A percentile compares a stretch with the other conserved stretches of the same genome.
Evolutionary conservation across 306 rosid genomes (phyloP).

Genomic region (Adenanthera pavonina): DNA sequence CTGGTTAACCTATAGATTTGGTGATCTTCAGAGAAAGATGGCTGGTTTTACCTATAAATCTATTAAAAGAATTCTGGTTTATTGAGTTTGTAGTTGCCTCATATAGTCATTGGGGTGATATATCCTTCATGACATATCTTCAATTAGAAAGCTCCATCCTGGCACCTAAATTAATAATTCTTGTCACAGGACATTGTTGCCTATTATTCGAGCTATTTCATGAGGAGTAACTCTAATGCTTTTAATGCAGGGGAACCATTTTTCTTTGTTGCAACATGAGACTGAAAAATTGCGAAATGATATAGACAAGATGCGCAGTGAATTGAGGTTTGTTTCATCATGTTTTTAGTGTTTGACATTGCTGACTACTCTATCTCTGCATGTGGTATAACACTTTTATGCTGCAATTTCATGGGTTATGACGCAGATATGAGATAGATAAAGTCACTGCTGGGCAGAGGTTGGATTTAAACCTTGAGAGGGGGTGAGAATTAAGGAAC

Average conservation of each 20-base stretch:
- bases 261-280: constrained; percentile 90
- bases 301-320: constrained; percentile 95
- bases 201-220: neutral
- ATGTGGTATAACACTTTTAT: constrained; percentile 26
- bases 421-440: constrained; percentile 85
- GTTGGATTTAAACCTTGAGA: constrained; percentile 95
- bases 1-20: neutral
- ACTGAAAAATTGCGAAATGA: constrained; percentile 88
- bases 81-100: neutral
- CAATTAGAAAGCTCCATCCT: neutral
- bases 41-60: neutral
- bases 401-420: constrained; percentile 37
- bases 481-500: constrained; percentile 64
- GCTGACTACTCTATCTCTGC: constrained; percentile 4
- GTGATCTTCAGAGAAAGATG: neutral
- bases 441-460: constrained; percentile 96
- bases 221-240: neutral
- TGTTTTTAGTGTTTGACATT: constrained; percentile 7
- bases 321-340: constrained; percentile 64
- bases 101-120: neutral
- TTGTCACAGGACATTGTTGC: neutral
- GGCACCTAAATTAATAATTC: neutral
- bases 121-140: neutral
- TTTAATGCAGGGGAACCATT: constrained; percentile 83
- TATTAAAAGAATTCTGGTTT: neutral